Base-by-base conservation (phyloP, 2,329 filamentous ascomycete species). In the Sporothrix humicola region DNA sequence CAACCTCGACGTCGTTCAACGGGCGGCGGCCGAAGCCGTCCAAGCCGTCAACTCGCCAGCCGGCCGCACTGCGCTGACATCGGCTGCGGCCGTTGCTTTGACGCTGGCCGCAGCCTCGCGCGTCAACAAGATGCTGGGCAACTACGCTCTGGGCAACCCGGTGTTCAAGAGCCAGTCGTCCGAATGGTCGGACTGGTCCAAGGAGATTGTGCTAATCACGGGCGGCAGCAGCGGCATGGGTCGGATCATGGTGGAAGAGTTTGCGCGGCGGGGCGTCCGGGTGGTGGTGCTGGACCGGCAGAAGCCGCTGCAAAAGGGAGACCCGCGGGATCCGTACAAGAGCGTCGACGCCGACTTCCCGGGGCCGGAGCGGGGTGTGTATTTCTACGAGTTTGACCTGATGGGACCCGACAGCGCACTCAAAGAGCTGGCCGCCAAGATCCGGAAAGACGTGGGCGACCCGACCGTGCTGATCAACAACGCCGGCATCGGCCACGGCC, bases 161-260 rank as follows among this genome's bases (percentile, higher is more conserved):
- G 26, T 76, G 12, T 31, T 73, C 13, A 3, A 31, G 2, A 46
- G 58, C 44, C n/a, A 13, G n/a, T 20, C 31, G 10, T 13, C 26
- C 5, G 31, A 52, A 6, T 59, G 46, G 44, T 58, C 46, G 2
- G 56, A 75, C 63, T 73, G 75, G 74, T 48, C 68, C 50, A 72
- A 73, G 69, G 77, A 77, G 82, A 85, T 94, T 69, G 90, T 93
- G 2, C 83, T 94, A 59, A 86, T 95, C 23, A 95, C 93, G 0
- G 92, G 93, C 8, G 93, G 93, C 8, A 89, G 90, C 58, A 88
- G 89, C 73, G 93, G 93, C 0, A 94, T 95, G 78, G 93, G 93
- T 15, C 88, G 87, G 23, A 82, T 87, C 52, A 85, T 93, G 2
- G 91, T 92, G 15, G 85, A 86, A 76, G 80, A 91, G 71, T 84